phyloP scores from a whole-genome alignment of 345 rosid genomes.

The Conringia planisiliqua region DNA sequence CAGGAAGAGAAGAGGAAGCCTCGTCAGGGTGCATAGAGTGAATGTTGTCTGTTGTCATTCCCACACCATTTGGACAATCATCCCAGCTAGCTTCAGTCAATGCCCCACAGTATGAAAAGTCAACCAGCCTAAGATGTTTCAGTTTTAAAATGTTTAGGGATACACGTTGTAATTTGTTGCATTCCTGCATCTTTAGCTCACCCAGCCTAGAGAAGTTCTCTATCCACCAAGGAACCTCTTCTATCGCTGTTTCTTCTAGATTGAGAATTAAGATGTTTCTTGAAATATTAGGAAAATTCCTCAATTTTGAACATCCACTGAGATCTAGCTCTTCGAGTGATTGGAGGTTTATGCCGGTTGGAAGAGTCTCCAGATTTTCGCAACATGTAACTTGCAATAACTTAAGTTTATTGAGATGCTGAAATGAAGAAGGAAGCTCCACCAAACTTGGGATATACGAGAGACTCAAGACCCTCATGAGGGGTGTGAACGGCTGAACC shows the following conservation, averaged over 20 bases:
- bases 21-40: no score
- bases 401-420: background rate
- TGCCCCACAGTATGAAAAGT: background rate
- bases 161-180: background rate
- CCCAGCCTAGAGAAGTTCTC: background rate
- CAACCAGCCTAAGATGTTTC: background rate
- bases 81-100: background rate
- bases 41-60: no score
- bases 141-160: background rate
- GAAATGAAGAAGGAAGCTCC: no score
- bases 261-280: background rate
- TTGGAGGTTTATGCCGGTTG: background rate
- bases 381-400: no score
- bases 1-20: no score
- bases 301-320: background rate
- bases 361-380: background rate
- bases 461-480: no score
- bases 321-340: rapidly evolving
- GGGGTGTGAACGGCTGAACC: no score
- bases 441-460: no score
- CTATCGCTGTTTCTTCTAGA: background rate
- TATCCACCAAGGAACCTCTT: background rate
- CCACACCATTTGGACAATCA: background rate
- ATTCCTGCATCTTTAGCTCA: background rate
- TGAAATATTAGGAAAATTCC: background rate